Conservation (phyloP, 129 eudicot species). For the Centella asiatica region DNA sequence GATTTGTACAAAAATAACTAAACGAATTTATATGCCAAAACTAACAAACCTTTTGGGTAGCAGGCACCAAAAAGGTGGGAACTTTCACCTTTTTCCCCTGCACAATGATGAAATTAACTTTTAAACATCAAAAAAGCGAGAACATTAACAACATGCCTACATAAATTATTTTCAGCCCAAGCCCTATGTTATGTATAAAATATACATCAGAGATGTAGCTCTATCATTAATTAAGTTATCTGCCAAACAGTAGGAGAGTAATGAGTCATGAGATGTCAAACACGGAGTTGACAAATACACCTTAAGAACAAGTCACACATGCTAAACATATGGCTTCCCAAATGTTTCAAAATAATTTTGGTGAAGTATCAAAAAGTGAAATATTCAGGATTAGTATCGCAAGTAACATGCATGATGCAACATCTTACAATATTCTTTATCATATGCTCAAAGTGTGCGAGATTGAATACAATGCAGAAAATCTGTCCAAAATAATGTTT, state of each 20-base stretch:
- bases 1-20: neutral
- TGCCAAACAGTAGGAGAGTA: neutral
- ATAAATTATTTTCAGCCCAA: neutral
- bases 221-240: neutral
- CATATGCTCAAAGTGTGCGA: neutral
- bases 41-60: conserved; percentile 83
- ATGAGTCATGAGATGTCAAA: neutral
- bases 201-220: neutral
- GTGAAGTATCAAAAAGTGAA: neutral
- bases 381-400: neutral
- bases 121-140: neutral
- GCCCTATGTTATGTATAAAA: neutral
- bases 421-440: neutral
- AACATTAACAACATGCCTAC: neutral
- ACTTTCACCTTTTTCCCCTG: conserved; percentile 96
- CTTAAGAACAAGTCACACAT: neutral
- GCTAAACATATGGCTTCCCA: neutral
- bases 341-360: neutral
- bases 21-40: neutral
- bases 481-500: neutral
- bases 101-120: neutral
- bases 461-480: neutral
- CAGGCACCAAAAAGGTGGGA: conserved; percentile 96
- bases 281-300: neutral
- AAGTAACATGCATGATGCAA: neutral